These are phyloP conservation scores for Ascocoryne sarcoides DNA, from an alignment of 2,329 filamentous ascomycete genomes.

Conservation along the genomic window DNA sequence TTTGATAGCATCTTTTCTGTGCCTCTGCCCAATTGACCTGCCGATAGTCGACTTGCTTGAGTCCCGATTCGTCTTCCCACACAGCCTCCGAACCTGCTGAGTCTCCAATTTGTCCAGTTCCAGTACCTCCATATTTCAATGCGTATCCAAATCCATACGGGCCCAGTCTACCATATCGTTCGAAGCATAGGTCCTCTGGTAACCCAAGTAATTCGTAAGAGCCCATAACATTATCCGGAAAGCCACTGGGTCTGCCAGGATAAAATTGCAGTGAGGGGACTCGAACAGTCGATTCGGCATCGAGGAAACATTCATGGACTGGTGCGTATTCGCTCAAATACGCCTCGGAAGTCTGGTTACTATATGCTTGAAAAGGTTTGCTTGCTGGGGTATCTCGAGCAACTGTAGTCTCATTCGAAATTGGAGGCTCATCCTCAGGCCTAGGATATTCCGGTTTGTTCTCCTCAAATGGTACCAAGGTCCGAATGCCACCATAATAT, in stretches of 20 bases:
- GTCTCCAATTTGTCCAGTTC: constrained; percentile 79
- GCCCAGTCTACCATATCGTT: constrained; percentile 78
- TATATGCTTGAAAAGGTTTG: constrained; percentile 54
- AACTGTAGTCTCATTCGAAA: constrained; percentile 31
- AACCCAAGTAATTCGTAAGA: constrained; percentile 75
- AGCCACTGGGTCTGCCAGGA: constrained; percentile 70
- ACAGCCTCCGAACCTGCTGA: constrained; percentile 70
- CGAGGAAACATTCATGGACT: constrained; percentile 70
- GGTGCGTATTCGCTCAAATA: constrained; percentile 41
- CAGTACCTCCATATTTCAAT: constrained; percentile 65
- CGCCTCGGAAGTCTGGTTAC: constrained; percentile 38
- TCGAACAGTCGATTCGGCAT: constrained; percentile 53
- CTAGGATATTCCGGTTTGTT: constrained; percentile 78
- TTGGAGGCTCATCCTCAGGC: constrained; percentile 47
- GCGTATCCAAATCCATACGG: constrained; percentile 90
- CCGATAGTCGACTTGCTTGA: constrained; percentile 67
- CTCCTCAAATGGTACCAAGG: constrained; percentile 53
- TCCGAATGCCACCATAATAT: constrained; percentile 83
- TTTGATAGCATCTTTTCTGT: constrained; percentile 63
- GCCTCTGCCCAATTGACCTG: constrained; percentile 70
- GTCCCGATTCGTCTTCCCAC: constrained; percentile 49
- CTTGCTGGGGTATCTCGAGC: constrained; percentile 36
- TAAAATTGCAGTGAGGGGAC: constrained; percentile 67
- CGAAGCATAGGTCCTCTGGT: constrained; percentile 83
- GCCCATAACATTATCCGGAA: constrained; percentile 78